Evolutionary conservation across 345 rosid genomes (phyloP).

Genomic region (Capsella bursapastoris): DNA sequence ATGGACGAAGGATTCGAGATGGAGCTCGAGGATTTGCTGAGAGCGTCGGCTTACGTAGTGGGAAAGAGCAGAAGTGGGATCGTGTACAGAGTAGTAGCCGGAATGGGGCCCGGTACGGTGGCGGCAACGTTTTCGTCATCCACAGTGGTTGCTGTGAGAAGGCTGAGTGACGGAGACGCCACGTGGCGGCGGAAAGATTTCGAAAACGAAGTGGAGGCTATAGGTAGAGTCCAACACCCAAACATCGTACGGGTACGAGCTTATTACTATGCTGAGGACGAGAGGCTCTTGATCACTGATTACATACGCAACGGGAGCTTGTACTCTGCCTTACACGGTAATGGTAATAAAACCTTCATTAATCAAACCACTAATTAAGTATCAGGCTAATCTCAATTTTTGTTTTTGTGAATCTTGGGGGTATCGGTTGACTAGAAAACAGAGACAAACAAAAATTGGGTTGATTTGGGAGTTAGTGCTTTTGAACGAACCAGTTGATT

Average conservation of each 20-base stretch:
- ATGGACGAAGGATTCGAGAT: slow-evolving; percentile 80
- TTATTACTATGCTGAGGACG: slow-evolving; percentile 82
- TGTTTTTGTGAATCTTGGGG: slow-evolving; percentile 15
- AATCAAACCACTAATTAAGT: slow-evolving; percentile 6
- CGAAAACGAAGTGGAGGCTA: slow-evolving; percentile 80
- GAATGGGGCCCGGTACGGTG: slow-evolving; percentile 58
- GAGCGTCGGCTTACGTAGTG: slow-evolving; percentile 94
- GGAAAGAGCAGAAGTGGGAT: slow-evolving; percentile 93
- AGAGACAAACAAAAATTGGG: slow-evolving; percentile 1
- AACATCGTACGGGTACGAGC: slow-evolving; percentile 81
- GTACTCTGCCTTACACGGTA: slow-evolving; percentile 79
- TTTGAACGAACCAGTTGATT: not conserved
- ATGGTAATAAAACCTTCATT: slow-evolving; percentile 43
- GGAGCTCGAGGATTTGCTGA: slow-evolving; percentile 84
- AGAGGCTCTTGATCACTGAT: slow-evolving; percentile 83
- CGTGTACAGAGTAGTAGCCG: slow-evolving; percentile 78
- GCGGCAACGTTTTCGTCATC: slow-evolving; percentile 38
- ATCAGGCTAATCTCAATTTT: not conserved
- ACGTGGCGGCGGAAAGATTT: slow-evolving; percentile 80
- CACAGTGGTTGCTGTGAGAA: slow-evolving; percentile 75
- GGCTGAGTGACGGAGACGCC: slow-evolving; percentile 79
- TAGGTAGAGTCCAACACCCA: slow-evolving; percentile 75
- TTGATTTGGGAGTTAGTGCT: slow-evolving; percentile 25
- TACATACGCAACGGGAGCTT: slow-evolving; percentile 80
- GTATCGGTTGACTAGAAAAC: not conserved